Percentiles rank a stretch among this genome's conserved stretches.
Evolutionary conservation across 495 filamentous ascomycete genomes (phyloP).

Genomic region (Aspergillus campestris): DNA sequence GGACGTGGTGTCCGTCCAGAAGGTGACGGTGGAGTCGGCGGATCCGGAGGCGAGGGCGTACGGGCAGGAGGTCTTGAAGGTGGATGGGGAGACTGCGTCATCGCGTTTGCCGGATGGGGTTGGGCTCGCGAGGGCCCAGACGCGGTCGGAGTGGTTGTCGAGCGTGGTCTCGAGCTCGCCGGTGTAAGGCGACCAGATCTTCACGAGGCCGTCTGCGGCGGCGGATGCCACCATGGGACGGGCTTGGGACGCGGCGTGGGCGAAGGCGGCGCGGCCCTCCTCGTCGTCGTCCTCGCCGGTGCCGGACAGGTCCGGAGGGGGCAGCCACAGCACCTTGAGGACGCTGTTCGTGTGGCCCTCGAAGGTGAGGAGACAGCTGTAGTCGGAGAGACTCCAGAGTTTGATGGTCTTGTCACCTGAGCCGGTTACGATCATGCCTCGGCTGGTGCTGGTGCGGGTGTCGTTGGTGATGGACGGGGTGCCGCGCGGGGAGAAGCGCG

Average conservation of each 20-base stretch:
- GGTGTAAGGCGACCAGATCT: constrained; percentile 75
- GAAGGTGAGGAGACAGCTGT: constrained; percentile 85
- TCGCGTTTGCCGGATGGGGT: constrained; percentile 38
- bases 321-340: constrained; percentile 87
- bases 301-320: constrained; percentile 42
- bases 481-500: constrained; percentile 72
- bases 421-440: constrained; percentile 76
- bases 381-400: constrained; percentile 89
- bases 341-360: constrained; percentile 96
- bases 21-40: constrained; percentile 81
- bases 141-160: constrained; percentile 92
- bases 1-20: constrained; percentile 91
- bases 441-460: constrained; percentile 48
- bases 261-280: constrained; percentile 15
- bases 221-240: constrained; percentile 67
- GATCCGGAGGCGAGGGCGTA: constrained; percentile 78
- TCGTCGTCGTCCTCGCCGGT: constrained; percentile 25
- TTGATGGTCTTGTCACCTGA: constrained; percentile 94
- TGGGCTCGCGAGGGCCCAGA: constrained; percentile 77
- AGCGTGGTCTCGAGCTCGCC: constrained; percentile 83
- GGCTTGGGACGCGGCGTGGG: constrained; percentile 22
- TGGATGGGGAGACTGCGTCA: constrained; percentile 26
- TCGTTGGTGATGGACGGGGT: constrained; percentile 66
- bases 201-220: constrained; percentile 92
- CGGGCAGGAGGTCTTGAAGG: constrained; percentile 23